These are phyloP conservation scores for Blastobotrys terrestris DNA, from an alignment of 805 yeast genomes.

Conservation along the genomic window DNA sequence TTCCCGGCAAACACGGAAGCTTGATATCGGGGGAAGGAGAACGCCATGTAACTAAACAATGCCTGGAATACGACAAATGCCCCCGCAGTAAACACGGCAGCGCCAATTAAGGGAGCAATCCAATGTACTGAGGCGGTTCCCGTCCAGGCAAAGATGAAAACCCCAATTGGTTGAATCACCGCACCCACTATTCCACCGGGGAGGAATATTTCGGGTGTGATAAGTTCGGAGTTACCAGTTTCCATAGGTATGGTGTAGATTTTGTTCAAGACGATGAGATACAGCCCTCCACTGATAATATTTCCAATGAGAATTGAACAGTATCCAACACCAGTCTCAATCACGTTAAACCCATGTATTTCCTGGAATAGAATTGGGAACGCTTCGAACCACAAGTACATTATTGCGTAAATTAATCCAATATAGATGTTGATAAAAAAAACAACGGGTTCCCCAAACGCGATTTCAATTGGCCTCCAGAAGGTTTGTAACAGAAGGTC, in stretches of 20 bases:
- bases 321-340: constrained; percentile 40
- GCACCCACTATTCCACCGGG: constrained; percentile 35
- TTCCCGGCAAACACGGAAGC: constrained; percentile 55
- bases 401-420: constrained; percentile 43
- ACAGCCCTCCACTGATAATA: constrained; percentile 37
- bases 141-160: constrained; percentile 47
- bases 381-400: constrained; percentile 53
- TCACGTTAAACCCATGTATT: constrained; percentile 38
- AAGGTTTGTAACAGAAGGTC: constrained; percentile 13
- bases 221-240: not conserved
- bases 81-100: constrained; percentile 35
- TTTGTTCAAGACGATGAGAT: not conserved
- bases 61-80: constrained; percentile 47
- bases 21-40: constrained; percentile 42
- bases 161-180: constrained; percentile 37
- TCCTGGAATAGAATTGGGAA: constrained; percentile 47
- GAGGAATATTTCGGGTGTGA: not conserved
- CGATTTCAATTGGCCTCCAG: constrained; percentile 37
- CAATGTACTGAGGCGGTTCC: constrained; percentile 39
- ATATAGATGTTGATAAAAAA: constrained; percentile 42
- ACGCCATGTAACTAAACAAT: constrained; percentile 43
- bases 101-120: constrained; percentile 44
- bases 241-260: constrained; percentile 3
- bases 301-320: constrained; percentile 30
- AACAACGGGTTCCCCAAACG: constrained; percentile 47